A percentile compares a stretch with the other conserved stretches of the same genome.
Evolutionary conservation across 2,329 filamentous ascomycete genomes (phyloP).

Genomic region (Incumbomyces delicatus): DNA sequence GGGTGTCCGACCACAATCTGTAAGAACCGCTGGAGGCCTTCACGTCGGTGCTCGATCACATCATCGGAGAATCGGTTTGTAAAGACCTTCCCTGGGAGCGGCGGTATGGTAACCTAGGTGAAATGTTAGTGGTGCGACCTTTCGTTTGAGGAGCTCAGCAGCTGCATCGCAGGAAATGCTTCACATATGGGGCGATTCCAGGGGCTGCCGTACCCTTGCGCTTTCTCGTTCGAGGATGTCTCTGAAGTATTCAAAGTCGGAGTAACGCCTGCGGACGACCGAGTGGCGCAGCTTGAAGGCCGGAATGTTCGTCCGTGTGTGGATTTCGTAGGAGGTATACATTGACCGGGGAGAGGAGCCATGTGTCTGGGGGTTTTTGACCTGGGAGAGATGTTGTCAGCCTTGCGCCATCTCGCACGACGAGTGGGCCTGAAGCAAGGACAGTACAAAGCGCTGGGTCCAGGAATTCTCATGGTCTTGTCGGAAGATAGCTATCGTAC

Average conservation of each 20-base stretch:
- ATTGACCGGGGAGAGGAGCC: conserved; percentile 79
- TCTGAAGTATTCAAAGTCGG: conserved; percentile 97
- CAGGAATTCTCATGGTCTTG: not conserved
- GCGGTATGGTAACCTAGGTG: conserved; percentile 71
- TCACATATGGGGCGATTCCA: too few relatives aligned
- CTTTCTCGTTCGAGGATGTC: conserved; percentile 95
- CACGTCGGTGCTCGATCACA: conserved; percentile 87
- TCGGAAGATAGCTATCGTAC: conserved; percentile 37
- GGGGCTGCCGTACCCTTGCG: conserved; percentile 34
- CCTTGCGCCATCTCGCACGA: not conserved
- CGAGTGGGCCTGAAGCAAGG: conserved; percentile 7
- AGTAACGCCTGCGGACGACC: conserved; percentile 85
- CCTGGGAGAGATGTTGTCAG: conserved; percentile 41
- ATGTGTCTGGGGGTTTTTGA: conserved; percentile 86
- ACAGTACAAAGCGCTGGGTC: not conserved
- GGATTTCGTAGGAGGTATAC: conserved; percentile 98
- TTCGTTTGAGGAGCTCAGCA: too few relatives aligned
- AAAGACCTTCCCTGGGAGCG: conserved; percentile 92
- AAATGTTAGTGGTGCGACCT: conserved; percentile 31
- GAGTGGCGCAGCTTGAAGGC: conserved; percentile 92
- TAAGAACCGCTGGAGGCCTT: conserved; percentile 87
- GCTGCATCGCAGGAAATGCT: too few relatives aligned
- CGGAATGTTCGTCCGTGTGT: conserved; percentile 96
- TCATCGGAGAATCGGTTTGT: conserved; percentile 97
- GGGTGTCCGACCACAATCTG: conserved; percentile 97